Conservation (phyloP, 208 protist species). For the Naegleria gruberi region DNA sequence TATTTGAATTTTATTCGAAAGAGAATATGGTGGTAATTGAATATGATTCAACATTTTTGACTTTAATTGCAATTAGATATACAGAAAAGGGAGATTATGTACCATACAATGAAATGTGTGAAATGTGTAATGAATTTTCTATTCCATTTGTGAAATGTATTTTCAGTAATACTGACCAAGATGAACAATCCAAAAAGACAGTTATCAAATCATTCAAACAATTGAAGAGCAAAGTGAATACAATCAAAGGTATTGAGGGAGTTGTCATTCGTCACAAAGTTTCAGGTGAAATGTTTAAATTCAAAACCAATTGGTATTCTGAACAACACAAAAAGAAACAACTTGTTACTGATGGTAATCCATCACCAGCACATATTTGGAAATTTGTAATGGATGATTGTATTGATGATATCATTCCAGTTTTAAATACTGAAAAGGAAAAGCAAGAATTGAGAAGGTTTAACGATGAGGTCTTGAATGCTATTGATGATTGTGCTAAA, state of each 20-base stretch:
- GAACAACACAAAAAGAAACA: not conserved
- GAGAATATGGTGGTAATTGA: not conserved
- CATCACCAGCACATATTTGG: not conserved
- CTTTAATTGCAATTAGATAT: conserved; percentile 1
- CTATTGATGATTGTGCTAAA: not conserved
- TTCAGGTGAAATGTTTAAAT: conserved; percentile 10
- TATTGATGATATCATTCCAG: not conserved
- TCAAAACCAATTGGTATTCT: conserved; percentile 19
- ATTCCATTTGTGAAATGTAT: not conserved
- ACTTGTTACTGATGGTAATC: not conserved
- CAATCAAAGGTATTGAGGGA: not conserved
- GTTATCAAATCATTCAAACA: not conserved
- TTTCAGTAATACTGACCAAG: not conserved
- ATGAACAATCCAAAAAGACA: not conserved
- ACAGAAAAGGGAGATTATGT: not conserved
- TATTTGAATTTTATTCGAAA: not conserved
- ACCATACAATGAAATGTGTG: not conserved
- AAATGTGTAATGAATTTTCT: not conserved
- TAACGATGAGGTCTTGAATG: not conserved
- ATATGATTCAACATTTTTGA: not conserved
- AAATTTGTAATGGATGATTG: not conserved
- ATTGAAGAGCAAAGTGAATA: not conserved
- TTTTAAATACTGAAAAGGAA: not conserved
- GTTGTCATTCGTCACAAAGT: not conserved
- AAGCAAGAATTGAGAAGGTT: not conserved